Evolutionary conservation across 805 yeast genomes (phyloP).

Genomic region (Wickerhamiella brachini): DNA sequence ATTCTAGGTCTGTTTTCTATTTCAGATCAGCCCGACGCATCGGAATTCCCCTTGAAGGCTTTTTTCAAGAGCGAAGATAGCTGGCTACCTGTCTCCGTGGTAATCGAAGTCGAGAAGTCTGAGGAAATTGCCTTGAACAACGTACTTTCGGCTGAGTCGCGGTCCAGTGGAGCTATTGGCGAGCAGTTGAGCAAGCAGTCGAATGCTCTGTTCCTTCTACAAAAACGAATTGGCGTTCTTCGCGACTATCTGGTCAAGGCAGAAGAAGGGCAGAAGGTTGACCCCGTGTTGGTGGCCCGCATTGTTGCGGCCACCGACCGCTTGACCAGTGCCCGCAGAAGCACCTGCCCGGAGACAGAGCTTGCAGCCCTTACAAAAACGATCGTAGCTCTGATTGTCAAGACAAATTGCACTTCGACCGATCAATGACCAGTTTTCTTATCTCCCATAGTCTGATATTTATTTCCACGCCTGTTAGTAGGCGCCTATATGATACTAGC

Average conservation of each 20-base stretch:
- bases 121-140: conserved; percentile 23
- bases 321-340: conserved; percentile 9
- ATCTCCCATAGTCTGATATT: not conserved
- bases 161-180: not conserved
- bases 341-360: conserved; percentile 11
- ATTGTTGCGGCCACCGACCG: conserved; percentile 2
- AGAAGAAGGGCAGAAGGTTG: not conserved
- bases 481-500: too few species aligned
- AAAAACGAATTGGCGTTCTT: conserved; percentile 3
- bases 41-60: not conserved
- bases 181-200: conserved; percentile 6
- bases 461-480: too few species aligned
- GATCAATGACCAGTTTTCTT: not conserved
- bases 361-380: not conserved
- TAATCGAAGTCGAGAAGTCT: conserved; percentile 19
- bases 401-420: not conserved
- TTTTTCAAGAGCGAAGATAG: conserved; percentile 11
- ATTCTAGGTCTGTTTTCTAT: not conserved
- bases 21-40: not conserved
- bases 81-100: conserved; percentile 11
- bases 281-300: not conserved
- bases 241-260: not conserved
- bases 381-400: not conserved
- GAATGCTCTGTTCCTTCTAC: conserved; percentile 6
- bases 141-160: conserved; percentile 8